Base-by-base conservation (phyloP, 1,139 yeast genomes). In the Pneumocystis carinii region DNA sequence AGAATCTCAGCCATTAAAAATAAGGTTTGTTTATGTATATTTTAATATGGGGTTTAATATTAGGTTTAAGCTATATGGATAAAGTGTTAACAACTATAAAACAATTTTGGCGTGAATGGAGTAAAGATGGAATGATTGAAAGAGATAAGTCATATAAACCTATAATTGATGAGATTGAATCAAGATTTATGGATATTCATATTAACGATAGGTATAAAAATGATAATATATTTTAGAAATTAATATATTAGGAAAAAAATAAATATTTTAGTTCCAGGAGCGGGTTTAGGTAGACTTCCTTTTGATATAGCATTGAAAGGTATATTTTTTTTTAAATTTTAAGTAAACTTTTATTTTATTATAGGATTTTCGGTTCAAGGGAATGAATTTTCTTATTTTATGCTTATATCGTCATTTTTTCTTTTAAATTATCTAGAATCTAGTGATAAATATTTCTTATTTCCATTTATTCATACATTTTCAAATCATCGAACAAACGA, bases 251-350 rank as follows among this genome's bases (percentile, higher is more conserved):
- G 87, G 53, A 77, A 74, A 27, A 63, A 75, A 15, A 69, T 81
- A 1, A 77, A 78, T 59, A 77, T 87, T 0, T 75, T 89, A 41
- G 83, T 85, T 0, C 96, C 96, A 0, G 96, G 96, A 0, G 83
- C 89, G 66, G 96, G 96, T 0, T 75, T 87, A 24, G 96, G 94
- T 0, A 73, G 96, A 63, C 72, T 88, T 65, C 86, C 88, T n/a
- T 79, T 81, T 64, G 96, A 89, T 62, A 74, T 87, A 62, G 88
- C 87, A 1, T 73, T 72, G 38, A 70, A 78, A 63, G 95, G 69
- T 63, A 59, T 24, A 15, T 19, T 19, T 12, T n/a, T 17, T 41
- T 39, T 24, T 7, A 4, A 32, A 5, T 53, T 53, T 38, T n/a
- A 19, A 24, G 14, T 32, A 24, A 35, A 37, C 5, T 55, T 42